These are phyloP conservation scores for Yarrowia hollandica DNA, from an alignment of 805 yeast species.

Conservation along the genomic window DNA sequence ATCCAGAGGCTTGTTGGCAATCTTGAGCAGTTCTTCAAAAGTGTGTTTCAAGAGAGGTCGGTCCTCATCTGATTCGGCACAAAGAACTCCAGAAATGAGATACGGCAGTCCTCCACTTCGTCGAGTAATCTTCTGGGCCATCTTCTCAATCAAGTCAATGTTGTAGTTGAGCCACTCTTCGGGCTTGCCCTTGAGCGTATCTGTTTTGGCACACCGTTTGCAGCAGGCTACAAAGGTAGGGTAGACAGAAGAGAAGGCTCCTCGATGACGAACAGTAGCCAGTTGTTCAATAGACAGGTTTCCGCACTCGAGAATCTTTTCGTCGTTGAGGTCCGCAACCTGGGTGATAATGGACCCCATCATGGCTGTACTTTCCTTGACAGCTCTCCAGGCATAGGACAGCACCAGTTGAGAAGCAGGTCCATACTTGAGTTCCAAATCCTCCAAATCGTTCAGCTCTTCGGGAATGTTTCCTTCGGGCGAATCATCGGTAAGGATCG, in stretches of 20 bases:
- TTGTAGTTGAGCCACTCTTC: slow-evolving; percentile 60
- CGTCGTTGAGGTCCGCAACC: slow-evolving; percentile 39
- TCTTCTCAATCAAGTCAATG: slow-evolving; percentile 52
- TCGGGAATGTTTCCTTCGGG: slow-evolving; percentile 66
- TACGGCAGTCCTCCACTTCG: slow-evolving; percentile 92
- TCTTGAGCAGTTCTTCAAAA: slow-evolving; percentile 51
- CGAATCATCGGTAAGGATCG: slow-evolving; percentile 63
- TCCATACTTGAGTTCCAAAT: slow-evolving; percentile 39
- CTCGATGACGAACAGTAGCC: slow-evolving; percentile 77
- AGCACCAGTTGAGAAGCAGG: slow-evolving; percentile 48
- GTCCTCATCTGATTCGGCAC: slow-evolving; percentile 46
- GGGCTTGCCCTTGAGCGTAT: slow-evolving; percentile 47
- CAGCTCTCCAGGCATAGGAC: slow-evolving; percentile 78
- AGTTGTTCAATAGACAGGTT: slow-evolving; percentile 63
- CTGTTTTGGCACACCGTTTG: slow-evolving; percentile 47
- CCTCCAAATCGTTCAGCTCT: slow-evolving; percentile 36
- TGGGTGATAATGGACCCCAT: slow-evolving; percentile 49
- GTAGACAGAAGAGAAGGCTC: slow-evolving; percentile 86
- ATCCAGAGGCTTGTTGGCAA: slow-evolving; percentile 63
- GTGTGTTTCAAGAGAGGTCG: slow-evolving; percentile 51
- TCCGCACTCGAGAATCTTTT: slow-evolving; percentile 47
- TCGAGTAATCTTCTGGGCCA: slow-evolving; percentile 73
- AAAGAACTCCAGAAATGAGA: slow-evolving; percentile 71
- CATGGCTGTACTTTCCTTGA: slow-evolving; percentile 69
- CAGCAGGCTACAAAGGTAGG: slow-evolving; percentile 77